Evolutionary conservation across 257 asterid species (phyloP).

Genomic region (Asclepias syriaca): DNA sequence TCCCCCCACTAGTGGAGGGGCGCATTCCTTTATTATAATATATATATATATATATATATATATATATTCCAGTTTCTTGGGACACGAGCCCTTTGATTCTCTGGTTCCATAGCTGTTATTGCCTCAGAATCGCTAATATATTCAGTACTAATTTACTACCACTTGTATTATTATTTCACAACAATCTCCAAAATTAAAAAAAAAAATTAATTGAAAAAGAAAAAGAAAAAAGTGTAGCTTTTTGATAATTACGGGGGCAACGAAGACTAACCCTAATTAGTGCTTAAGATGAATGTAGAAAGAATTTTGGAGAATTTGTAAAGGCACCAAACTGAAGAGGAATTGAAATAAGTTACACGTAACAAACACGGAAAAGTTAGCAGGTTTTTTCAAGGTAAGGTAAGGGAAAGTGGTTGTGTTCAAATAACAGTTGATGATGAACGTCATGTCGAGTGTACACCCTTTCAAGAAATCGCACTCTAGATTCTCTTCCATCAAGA

Average conservation of each 20-base stretch:
- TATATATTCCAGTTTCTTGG: constrained; percentile 13
- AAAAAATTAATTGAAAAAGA: too few relatives aligned
- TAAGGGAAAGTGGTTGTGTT: not conserved
- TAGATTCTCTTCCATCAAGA: not conserved
- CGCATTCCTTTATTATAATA: not conserved
- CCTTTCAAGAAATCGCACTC: not conserved
- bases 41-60: too few relatives aligned
- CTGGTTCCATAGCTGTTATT: constrained; percentile 35
- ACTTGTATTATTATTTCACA: not conserved
- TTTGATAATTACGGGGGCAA: not conserved
- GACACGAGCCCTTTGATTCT: constrained; percentile 22
- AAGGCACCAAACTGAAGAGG: not conserved
- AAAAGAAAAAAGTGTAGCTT: not conserved
- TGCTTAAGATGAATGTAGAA: too few relatives aligned
- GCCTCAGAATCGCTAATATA: constrained; percentile 17
- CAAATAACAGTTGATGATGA: not conserved
- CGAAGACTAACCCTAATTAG: not conserved
- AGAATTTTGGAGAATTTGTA: not conserved
- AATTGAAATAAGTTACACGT: not conserved
- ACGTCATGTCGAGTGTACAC: not conserved
- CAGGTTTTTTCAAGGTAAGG: too few relatives aligned
- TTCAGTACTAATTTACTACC: constrained; percentile 5
- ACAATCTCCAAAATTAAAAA: not conserved
- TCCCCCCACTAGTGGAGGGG: constrained; percentile 5
- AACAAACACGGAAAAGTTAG: not conserved